phyloP scores from a whole-genome alignment of 305 asterid species.

The Withania somnifera region DNA sequence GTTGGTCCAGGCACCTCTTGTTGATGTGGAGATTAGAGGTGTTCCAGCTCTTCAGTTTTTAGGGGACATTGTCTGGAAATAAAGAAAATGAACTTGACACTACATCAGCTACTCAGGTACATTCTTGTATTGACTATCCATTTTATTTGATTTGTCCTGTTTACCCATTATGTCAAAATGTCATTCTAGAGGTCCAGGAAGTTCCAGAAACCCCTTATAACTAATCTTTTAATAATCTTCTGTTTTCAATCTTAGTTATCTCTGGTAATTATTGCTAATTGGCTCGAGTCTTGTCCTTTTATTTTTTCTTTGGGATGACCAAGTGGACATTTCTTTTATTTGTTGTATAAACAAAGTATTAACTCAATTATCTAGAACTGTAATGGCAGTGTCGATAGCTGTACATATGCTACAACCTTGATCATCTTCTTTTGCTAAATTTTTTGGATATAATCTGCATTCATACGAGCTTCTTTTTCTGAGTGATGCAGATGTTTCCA shows the following conservation, averaged over 20 bases:
- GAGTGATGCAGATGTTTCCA: not conserved
- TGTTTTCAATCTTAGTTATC: not conserved
- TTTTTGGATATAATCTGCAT: not conserved
- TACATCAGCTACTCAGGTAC: not conserved
- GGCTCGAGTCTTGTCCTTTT: not conserved
- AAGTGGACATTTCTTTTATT: not conserved
- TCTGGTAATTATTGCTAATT: not conserved
- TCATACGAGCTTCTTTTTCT: not conserved
- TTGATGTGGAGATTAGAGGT: constrained; percentile 77
- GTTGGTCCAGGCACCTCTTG: constrained; percentile 48
- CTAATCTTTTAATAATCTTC: not conserved
- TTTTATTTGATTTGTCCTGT: not conserved
- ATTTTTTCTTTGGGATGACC: not conserved
- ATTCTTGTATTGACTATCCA: not conserved
- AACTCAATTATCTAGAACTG: not conserved
- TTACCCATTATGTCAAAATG: not conserved
- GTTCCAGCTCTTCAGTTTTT: constrained; percentile 79
- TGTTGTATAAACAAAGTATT: not conserved
- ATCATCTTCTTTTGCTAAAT: not conserved
- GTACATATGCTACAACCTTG: not conserved
- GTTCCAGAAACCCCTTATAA: not conserved
- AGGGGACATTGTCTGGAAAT: constrained; percentile 77
- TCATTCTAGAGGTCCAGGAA: not conserved
- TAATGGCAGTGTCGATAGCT: not conserved
- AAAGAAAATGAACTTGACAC: constrained; percentile 10